These are phyloP conservation scores for Ustilago esculenta DNA, from an alignment of 1,284 basidiomycete genomes.

Conservation along the genomic window DNA sequence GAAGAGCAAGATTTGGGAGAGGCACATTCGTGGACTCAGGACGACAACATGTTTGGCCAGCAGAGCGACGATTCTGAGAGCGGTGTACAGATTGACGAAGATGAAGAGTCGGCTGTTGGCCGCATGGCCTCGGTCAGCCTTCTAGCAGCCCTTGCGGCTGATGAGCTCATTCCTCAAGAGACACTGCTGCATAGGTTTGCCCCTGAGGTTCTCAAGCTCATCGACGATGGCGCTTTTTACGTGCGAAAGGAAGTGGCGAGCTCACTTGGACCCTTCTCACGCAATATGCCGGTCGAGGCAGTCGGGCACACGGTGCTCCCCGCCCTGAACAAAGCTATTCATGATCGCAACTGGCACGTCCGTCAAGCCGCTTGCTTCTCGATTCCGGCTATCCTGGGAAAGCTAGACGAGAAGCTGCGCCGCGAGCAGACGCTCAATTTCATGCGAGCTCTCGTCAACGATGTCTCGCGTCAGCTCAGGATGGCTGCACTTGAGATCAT, in stretches of 20 bases:
- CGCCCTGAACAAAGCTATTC: constrained; percentile 77
- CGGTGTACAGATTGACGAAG: constrained; percentile 39
- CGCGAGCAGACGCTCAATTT: constrained; percentile 53
- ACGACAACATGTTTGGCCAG: constrained; percentile 30
- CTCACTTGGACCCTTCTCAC: constrained; percentile 86
- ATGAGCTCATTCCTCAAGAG: constrained; percentile 69
- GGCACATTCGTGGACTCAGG: constrained; percentile 29
- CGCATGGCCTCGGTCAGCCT: constrained; percentile 91
- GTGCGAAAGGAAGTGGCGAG: constrained; percentile 90
- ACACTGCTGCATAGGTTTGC: constrained; percentile 78
- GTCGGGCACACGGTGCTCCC: constrained; percentile 73
- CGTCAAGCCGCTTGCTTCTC: constrained; percentile 88
- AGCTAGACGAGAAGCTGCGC: constrained; percentile 33
- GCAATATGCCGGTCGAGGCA: constrained; percentile 79
- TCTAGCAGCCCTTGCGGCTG: constrained; percentile 78
- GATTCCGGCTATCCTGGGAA: constrained; percentile 71
- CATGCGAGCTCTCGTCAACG: constrained; percentile 72
- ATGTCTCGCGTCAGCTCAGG: constrained; percentile 78
- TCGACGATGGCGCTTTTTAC: constrained; percentile 81
- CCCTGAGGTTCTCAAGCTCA: constrained; percentile 80
- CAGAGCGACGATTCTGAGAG: constrained; percentile 38
- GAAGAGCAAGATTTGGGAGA: constrained; percentile 21
- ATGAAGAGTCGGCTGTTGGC: constrained; percentile 82
- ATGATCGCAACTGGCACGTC: constrained; percentile 83
- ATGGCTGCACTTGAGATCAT: constrained; percentile 86